Evolutionary conservation across 2,329 filamentous ascomycete species (phyloP).

Genomic region (Penicillium corylophilum): DNA sequence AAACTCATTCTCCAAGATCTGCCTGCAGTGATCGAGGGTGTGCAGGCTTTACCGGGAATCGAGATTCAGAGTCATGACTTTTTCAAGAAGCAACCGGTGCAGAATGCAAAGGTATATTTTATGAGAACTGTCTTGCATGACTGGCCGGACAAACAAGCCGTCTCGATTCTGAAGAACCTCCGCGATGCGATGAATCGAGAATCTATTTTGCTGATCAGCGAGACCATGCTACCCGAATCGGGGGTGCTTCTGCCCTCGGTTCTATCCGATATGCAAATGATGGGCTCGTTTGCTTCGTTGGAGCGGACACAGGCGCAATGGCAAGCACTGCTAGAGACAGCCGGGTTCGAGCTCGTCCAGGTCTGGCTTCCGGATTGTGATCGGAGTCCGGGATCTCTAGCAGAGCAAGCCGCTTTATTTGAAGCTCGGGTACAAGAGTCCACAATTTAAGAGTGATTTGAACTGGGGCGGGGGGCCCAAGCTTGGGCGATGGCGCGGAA

Average conservation of each 20-base stretch:
- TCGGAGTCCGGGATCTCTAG: slow-evolving; percentile 1
- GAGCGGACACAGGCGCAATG: slow-evolving; percentile 12
- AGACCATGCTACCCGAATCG: slow-evolving; percentile 9
- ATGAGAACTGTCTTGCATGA: slow-evolving; percentile 23
- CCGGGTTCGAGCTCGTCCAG: slow-evolving; percentile 6
- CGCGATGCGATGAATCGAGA: slow-evolving; percentile 2
- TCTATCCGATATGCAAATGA: slow-evolving; percentile 14
- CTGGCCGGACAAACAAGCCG: slow-evolving; percentile 21
- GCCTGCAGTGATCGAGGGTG: slow-evolving; percentile 3
- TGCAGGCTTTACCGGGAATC: slow-evolving; percentile 3
- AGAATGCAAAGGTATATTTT: slow-evolving; percentile 19
- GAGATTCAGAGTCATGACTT: slow-evolving; percentile 9
- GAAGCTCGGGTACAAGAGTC: slow-evolving; percentile 2
- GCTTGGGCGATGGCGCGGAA: neutral
- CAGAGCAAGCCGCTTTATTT: slow-evolving; percentile 12
- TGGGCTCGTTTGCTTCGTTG: slow-evolving; percentile 12
- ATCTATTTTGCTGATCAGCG: slow-evolving; percentile 11
- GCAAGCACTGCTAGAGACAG: slow-evolving; percentile 3
- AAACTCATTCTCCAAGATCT: slow-evolving; percentile 14
- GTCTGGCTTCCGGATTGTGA: slow-evolving; percentile 11
- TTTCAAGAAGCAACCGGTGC: slow-evolving; percentile 13
- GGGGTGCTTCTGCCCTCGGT: slow-evolving; percentile 7
- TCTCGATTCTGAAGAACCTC: slow-evolving; percentile 11
- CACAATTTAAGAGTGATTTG: neutral
- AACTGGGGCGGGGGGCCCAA: neutral